phyloP scores from a whole-genome alignment of 805 yeast genomes.

The Saccharomycopsis sp. region DNA sequence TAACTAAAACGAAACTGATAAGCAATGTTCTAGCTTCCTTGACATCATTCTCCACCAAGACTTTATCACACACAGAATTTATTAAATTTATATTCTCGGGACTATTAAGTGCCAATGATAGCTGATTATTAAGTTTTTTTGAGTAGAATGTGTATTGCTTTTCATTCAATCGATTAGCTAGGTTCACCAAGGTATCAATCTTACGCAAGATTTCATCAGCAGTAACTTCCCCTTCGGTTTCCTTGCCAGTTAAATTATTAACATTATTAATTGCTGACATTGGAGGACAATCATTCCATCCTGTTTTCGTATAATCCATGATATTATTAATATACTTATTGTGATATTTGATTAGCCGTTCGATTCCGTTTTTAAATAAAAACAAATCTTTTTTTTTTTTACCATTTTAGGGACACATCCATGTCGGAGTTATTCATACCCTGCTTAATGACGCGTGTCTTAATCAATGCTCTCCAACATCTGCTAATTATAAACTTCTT shows the following conservation, averaged over 20 bases:
- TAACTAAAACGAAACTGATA: slow-evolving; percentile 48
- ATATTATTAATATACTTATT: too few species aligned
- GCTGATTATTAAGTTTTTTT: slow-evolving; percentile 29
- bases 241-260: slow-evolving; percentile 9
- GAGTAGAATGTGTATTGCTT: slow-evolving; percentile 39
- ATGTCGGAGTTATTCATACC: too few species aligned
- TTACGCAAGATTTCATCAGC: slow-evolving; percentile 23
- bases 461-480: too few species aligned
- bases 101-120: slow-evolving; percentile 15
- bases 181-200: slow-evolving; percentile 26
- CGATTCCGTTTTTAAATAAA: too few species aligned
- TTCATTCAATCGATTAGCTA: slow-evolving; percentile 30
- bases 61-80: slow-evolving; percentile 11
- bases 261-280: slow-evolving; percentile 1
- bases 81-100: slow-evolving; percentile 9
- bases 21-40: slow-evolving; percentile 30
- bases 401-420: too few species aligned
- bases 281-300: slow-evolving; percentile 61
- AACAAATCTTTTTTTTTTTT: too few species aligned
- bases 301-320: slow-evolving; percentile 26
- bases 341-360: too few species aligned
- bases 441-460: too few species aligned
- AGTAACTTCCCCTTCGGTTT: slow-evolving; percentile 12
- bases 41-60: slow-evolving; percentile 22
- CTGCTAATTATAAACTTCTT: too few species aligned